Base-by-base conservation (phyloP, 441 rosid genomes). In the Isatis lusitanica region DNA sequence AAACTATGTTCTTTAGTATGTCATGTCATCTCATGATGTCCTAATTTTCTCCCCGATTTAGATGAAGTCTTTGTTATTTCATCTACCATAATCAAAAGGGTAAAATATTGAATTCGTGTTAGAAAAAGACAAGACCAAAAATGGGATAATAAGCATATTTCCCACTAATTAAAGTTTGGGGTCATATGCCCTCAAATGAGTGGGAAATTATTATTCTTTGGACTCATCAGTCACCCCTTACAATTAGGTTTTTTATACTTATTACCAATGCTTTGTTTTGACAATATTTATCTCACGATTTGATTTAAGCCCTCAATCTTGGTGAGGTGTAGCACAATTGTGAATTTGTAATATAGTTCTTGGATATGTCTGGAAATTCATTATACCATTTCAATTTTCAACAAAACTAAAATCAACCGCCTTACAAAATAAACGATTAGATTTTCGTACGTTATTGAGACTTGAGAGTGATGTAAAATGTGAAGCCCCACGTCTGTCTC, bases 191-290 rank as follows among this genome's bases (percentile, higher is more conserved):
- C 71, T 31, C 82, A 74, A 83, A 86, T 89, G 89, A 83, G 84
- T 80, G 69, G 84, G 71, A 79, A 84, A 86, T 83, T 46, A 86
- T 87, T 76, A 75, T 35, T 79, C 38, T 57, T 72, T 73, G 4
- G 48, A 46, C 48, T 58, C 47, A n/a, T n/a, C n/a, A n/a, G n/a
- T n/a, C 18, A 50, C 30, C 30, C 35, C 36, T 53, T 28, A n/a
- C 59, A 7, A 53, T 13, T 28, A 11, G 10, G 8, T 30, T 30
- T 30, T 21, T 21, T 55, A 30, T 44, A 57, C 61, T 39, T 38
- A 38, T 3, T 12, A 15, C n/a, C 66, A 21, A 15, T 57, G 16
- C 48, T 38, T 61, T 51, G 3, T 40, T 3, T 40, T 42, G 39
- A 33, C 26, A 59, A 70, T 38, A 48, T 24, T 7, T 63, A 13